These are phyloP conservation scores for Forsythia viridissima DNA, from an alignment of 257 asterid species.

Conservation along the genomic window DNA sequence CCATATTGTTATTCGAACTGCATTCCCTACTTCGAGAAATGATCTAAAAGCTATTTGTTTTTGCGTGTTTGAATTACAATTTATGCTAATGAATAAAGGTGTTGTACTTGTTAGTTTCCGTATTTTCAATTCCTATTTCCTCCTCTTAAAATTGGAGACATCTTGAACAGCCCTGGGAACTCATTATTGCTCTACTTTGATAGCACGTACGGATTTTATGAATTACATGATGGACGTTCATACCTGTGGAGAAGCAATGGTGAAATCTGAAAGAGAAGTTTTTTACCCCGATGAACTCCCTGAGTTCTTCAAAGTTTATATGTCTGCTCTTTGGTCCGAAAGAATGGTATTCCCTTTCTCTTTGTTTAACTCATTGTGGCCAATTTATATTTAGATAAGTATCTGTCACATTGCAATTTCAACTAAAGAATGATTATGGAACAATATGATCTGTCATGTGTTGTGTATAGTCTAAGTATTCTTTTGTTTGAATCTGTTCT, in stretches of 20 bases:
- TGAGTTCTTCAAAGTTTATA: constrained; percentile 40
- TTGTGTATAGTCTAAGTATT: no score
- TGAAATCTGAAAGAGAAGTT: constrained; percentile 1
- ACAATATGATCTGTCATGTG: no score
- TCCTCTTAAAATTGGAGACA: no score
- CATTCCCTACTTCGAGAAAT: no score
- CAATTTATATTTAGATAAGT: neutral
- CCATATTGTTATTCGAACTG: no score
- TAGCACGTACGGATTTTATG: no score
- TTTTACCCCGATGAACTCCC: constrained; percentile 24
- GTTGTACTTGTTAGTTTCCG: neutral
- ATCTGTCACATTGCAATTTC: neutral
- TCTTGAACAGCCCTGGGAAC: no score
- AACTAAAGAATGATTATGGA: no score
- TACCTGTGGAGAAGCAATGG: constrained; percentile 5
- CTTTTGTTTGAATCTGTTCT: neutral
- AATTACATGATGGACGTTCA: no score
- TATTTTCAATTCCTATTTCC: no score
- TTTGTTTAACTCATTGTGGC: neutral
- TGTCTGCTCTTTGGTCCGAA: constrained; percentile 14
- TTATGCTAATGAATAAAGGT: neutral
- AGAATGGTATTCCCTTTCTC: constrained; percentile 26
- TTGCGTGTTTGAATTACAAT: neutral
- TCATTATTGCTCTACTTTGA: no score
- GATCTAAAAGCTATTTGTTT: no score